Conservation (phyloP, 129 eudicot species). For the Artemisia annua region DNA sequence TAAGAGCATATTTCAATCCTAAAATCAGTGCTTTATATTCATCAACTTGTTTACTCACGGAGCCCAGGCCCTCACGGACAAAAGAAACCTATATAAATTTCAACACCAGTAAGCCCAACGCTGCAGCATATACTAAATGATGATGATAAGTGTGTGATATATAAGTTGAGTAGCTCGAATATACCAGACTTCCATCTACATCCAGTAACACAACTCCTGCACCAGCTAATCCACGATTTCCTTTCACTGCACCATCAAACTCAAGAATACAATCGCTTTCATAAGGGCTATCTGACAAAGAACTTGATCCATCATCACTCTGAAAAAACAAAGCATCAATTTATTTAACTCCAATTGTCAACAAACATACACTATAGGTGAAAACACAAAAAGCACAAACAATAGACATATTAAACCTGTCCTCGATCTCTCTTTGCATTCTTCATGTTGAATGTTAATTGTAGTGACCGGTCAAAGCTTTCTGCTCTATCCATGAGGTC, state of each 20-base stretch:
- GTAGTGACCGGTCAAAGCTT: background rate
- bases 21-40: background rate
- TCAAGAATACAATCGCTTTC: background rate
- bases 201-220: too few relatives aligned
- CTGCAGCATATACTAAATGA: too few relatives aligned
- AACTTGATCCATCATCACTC: background rate
- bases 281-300: background rate
- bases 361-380: background rate
- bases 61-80: background rate
- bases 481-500: background rate
- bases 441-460: too few relatives aligned
- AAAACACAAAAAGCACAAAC: too few relatives aligned
- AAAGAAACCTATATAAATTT: background rate
- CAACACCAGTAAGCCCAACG: too few relatives aligned
- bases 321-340: background rate
- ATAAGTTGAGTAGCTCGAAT: too few relatives aligned
- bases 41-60: background rate
- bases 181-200: too few relatives aligned
- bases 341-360: background rate
- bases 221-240: background rate
- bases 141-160: too few relatives aligned
- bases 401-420: too few relatives aligned
- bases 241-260: background rate
- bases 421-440: too few relatives aligned
- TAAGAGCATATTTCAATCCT: constrained; percentile 1